Evolutionary conservation across 2,329 filamentous ascomycete species (phyloP).

Genomic region (Fusarium sp.): DNA sequence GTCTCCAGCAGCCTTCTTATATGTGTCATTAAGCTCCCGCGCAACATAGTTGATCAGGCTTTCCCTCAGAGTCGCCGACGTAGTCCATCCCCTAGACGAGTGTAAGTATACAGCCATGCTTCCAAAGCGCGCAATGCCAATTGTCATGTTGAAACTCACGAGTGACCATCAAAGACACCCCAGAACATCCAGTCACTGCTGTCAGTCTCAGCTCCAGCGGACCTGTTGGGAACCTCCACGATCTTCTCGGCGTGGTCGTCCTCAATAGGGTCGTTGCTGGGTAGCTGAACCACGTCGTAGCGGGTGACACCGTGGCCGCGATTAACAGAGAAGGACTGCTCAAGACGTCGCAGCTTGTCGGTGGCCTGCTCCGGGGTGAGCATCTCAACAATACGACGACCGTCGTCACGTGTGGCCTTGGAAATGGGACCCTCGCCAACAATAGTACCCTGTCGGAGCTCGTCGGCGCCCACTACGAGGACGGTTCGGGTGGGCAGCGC

Average conservation of each 20-base stretch:
- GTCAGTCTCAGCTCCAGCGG: constrained; percentile 55
- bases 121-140: not conserved
- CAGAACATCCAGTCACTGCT: constrained; percentile 99
- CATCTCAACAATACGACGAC: constrained; percentile 93
- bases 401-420: constrained; percentile 88
- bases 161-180: constrained; percentile 98
- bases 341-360: constrained; percentile 86
- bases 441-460: constrained; percentile 89
- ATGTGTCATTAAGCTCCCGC: constrained; percentile 91
- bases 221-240: constrained; percentile 82
- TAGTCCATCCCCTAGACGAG: constrained; percentile 87
- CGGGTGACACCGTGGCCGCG: constrained; percentile 91
- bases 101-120: constrained; percentile 14
- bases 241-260: constrained; percentile 99
- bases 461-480: constrained; percentile 88
- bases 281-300: constrained; percentile 94
- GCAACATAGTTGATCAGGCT: constrained; percentile 93
- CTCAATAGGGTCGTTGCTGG: constrained; percentile 97
- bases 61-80: constrained; percentile 94
- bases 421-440: constrained; percentile 87
- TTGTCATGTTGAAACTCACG: constrained; percentile 65
- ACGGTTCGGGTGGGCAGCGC: constrained; percentile 72
- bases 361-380: constrained; percentile 94
- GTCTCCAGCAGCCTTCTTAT: constrained; percentile 76
- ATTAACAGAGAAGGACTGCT: constrained; percentile 92